phyloP scores from a whole-genome alignment of 2,329 filamentous ascomycete genomes.

The Talaromyces sp. region DNA sequence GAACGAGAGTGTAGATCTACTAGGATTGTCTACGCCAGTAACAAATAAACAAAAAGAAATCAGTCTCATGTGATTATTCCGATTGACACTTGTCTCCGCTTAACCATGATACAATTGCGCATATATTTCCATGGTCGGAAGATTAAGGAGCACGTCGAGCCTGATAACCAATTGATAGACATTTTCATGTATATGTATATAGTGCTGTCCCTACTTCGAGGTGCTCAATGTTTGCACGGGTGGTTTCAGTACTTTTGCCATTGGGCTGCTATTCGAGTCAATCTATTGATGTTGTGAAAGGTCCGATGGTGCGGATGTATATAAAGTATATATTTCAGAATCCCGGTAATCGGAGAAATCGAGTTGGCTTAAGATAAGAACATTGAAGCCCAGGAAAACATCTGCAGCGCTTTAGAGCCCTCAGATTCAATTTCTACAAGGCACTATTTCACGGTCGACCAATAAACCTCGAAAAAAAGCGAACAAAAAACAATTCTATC shows the following conservation, averaged over 20 bases:
- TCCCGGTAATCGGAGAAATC: neutral
- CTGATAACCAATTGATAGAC: neutral
- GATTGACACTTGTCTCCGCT: neutral
- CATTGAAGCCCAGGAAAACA: neutral
- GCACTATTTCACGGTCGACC: too few relatives aligned
- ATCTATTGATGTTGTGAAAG: too few relatives aligned
- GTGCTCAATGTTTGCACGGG: too few relatives aligned
- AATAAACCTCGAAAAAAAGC: too few relatives aligned
- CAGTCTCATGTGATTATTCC: neutral
- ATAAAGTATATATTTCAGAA: neutral
- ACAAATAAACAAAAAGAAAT: neutral
- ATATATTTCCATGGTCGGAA: neutral
- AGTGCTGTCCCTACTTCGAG: too few relatives aligned
- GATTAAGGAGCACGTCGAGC: neutral
- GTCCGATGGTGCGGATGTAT: too few relatives aligned
- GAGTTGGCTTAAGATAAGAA: neutral
- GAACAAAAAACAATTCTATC: too few relatives aligned
- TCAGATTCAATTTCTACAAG: neutral
- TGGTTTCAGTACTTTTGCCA: too few relatives aligned
- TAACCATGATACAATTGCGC: neutral
- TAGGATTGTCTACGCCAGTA: neutral
- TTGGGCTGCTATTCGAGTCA: too few relatives aligned
- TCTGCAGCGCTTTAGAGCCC: neutral
- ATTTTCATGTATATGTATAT: neutral
- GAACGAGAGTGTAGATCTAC: neutral